Percentiles rank a stretch among this genome's conserved stretches.
Evolutionary conservation across 768 basidiomycete genomes (phyloP).

Genomic region (Hebeloma cylindrosporum): DNA sequence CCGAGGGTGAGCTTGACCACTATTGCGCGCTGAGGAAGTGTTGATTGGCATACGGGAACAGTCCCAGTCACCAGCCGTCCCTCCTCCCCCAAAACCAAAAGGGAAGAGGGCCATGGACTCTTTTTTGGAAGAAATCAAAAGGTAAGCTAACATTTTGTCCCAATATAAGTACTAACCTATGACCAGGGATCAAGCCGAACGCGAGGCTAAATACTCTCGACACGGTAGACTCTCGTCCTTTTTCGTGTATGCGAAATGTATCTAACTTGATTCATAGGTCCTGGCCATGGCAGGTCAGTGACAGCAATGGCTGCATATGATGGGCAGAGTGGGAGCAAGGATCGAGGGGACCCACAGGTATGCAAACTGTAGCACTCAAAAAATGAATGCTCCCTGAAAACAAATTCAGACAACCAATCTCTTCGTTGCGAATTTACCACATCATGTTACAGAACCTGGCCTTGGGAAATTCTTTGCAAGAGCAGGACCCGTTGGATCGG

Average conservation of each 20-base stretch:
- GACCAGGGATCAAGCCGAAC: conserved; percentile 85
- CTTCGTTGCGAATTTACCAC: conserved; percentile 92
- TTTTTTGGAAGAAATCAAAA: conserved; percentile 96
- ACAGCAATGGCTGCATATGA: conserved; percentile 96
- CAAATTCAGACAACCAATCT: conserved; percentile 83
- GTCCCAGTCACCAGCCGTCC: conserved; percentile 59
- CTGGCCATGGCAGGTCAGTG: conserved; percentile 70
- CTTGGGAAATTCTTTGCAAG: conserved; percentile 91
- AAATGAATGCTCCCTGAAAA: not conserved
- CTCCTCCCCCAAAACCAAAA: conserved; percentile 66
- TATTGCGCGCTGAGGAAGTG: not conserved
- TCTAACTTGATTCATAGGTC: conserved; percentile 34
- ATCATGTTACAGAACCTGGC: conserved; percentile 80
- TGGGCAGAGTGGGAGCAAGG: conserved; percentile 86
- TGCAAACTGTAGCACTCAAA: conserved; percentile 16
- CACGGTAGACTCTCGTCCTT: conserved; percentile 43
- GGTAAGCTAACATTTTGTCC: conserved; percentile 40
- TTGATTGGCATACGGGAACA: conserved; percentile 21
- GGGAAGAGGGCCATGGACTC: conserved; percentile 96
- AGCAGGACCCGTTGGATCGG: conserved; percentile 90
- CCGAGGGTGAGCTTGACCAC: conserved; percentile 11
- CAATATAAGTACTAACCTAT: not conserved
- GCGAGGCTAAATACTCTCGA: conserved; percentile 81
- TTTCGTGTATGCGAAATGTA: not conserved
- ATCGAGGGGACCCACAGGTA: conserved; percentile 86